Evolutionary conservation across 2,329 filamentous ascomycete genomes (phyloP), one percentile per base, ranked within the genome.

Genomic region (Clarireedia monteithiana): DNA sequence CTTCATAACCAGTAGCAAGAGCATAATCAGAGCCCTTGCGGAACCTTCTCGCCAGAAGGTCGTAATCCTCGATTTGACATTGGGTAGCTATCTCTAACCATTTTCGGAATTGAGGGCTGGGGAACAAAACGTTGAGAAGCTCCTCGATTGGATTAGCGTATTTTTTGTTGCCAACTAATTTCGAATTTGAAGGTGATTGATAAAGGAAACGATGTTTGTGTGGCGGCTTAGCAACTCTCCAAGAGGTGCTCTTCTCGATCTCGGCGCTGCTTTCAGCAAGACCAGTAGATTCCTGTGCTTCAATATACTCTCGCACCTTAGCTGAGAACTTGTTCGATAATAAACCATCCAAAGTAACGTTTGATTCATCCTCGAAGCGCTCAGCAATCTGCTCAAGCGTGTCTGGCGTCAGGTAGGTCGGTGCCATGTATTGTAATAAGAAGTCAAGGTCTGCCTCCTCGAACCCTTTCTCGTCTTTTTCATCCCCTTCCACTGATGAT

Each of bases 141-240:
- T 95, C 89, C 54, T 85, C 82, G 58, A 95, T 78, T 0, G 89
- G 80, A 14, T 80, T 81, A 50, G 75, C 71, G 46, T 77, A 72
- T 61, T 63, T 67, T 50, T 62, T 66, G 58, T 66, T 69, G 44
- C 56, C 71, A 60, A 48, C 34, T 17, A 27, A 47, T 48, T 48
- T 71, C 60, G 53, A 72, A 10, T 26, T 71, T 50, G 66, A 77
- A 62, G 73, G 75, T 63, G 90, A 84, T 58, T 89, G 80, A 72
- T 94, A 99, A 2, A 96, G 77, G 70, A 87, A 99, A 14, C 91
- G 88, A 68, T 96, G 91, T 75, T 99, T 99, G 74, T 99, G 91
- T 0, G 94, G 94, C 40, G 94, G 94, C 34, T 83, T 81, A 6
- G 94, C 89, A 7, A 95, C 86, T 59, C 79, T 82, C 88, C 89